A percentile compares a stretch with the other conserved stretches of the same genome.
phyloP scores from a whole-genome alignment of 345 rosid genomes.

The Barbarea vulgaris region DNA sequence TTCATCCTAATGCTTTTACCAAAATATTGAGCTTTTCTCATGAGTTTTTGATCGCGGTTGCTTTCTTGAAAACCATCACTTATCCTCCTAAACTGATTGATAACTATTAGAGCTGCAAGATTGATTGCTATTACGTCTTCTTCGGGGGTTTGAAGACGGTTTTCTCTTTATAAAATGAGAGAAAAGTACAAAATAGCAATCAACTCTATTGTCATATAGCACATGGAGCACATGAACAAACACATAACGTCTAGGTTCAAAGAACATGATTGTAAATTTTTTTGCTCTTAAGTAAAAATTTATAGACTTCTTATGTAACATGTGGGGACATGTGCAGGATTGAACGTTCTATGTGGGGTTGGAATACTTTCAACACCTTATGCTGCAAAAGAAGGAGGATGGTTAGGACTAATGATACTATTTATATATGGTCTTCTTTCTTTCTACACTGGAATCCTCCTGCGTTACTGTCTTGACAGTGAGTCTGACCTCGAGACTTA shows the following conservation, averaged over 20 bases:
- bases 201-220: conserved; percentile 28
- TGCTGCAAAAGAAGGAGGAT: conserved; percentile 97
- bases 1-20: not conserved
- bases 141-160: not conserved
- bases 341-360: conserved; percentile 96
- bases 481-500: conserved; percentile 90
- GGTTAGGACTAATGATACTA: conserved; percentile 72
- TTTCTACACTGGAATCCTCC: conserved; percentile 85
- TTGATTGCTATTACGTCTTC: not conserved
- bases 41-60: not conserved
- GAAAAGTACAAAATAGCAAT: conserved; percentile 36
- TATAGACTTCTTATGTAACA: conserved; percentile 13
- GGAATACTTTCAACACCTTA: conserved; percentile 92
- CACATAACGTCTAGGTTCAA: conserved; percentile 29
- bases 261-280: conserved; percentile 19
- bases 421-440: conserved; percentile 69
- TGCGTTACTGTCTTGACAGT: conserved; percentile 85
- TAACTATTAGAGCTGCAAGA: not conserved
- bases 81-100: not conserved
- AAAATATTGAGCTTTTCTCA: not conserved
- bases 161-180: not conserved
- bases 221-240: conserved; percentile 33
- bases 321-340: conserved; percentile 57
- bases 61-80: not conserved
- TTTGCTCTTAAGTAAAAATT: not conserved